A percentile compares a stretch with the other conserved stretches of the same genome.
These are phyloP conservation scores for Chrysosporium keratinophilum DNA, from an alignment of 2,329 filamentous ascomycete genomes.

Conservation along the genomic window DNA sequence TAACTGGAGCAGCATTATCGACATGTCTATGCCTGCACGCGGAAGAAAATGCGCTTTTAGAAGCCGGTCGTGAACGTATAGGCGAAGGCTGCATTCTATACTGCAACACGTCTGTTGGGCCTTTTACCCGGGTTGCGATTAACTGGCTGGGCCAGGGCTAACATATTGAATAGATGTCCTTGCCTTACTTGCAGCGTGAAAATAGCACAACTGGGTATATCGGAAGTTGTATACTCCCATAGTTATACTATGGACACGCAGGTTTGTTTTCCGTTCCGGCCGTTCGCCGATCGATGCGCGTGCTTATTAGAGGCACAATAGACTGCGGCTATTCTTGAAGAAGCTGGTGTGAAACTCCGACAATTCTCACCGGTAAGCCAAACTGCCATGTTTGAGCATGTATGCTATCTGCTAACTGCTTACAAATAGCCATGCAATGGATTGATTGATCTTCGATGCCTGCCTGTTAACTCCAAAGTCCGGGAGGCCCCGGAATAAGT, in stretches of 20 bases:
- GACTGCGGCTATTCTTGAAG: constrained; percentile 68
- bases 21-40: constrained; percentile 96
- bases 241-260: constrained; percentile 89
- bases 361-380: constrained; percentile 73
- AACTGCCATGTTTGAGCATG: not conserved
- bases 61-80: constrained; percentile 85
- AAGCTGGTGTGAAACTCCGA: constrained; percentile 72
- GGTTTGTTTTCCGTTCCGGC: constrained; percentile 27
- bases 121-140: not conserved
- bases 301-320: constrained; percentile 20
- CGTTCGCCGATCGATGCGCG: constrained; percentile 3
- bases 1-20: constrained; percentile 60
- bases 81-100: constrained; percentile 74
- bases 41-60: constrained; percentile 91
- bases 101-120: constrained; percentile 59
- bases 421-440: constrained; percentile 51
- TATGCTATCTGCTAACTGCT: constrained; percentile 7
- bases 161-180: constrained; percentile 51
- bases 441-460: constrained; percentile 48
- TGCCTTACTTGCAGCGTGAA: constrained; percentile 98
- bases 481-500: not conserved
- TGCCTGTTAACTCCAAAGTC: constrained; percentile 22
- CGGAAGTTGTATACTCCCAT: constrained; percentile 88
- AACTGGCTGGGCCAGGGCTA: not conserved
- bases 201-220: constrained; percentile 91